Percentiles rank a stretch among this genome's conserved stretches.
Evolutionary conservation across 2,329 filamentous ascomycete genomes (phyloP).

Genomic region (Stachybotrys elegans): DNA sequence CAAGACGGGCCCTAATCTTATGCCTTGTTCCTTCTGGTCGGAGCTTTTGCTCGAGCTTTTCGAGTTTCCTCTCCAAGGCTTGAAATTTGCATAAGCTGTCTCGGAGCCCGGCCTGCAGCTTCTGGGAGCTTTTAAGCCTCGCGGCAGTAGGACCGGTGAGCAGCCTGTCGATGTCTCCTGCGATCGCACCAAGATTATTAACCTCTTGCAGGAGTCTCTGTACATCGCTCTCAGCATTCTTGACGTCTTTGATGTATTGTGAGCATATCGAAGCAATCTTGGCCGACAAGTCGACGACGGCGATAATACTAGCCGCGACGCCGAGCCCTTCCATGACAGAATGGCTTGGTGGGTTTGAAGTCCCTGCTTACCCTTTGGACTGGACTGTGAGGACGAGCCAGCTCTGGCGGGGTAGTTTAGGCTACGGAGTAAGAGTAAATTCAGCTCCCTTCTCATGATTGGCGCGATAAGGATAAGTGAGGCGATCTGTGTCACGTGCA

Average conservation of each 20-base stretch:
- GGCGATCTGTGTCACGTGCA: neutral
- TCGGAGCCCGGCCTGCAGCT: neutral
- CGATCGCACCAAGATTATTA: neutral
- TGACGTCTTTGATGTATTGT: neutral
- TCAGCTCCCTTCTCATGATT: neutral
- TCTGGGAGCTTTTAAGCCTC: neutral
- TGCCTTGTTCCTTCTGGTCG: neutral
- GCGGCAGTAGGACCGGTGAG: neutral
- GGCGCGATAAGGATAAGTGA: neutral
- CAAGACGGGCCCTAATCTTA: neutral
- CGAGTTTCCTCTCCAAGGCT: neutral
- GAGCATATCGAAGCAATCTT: conserved; percentile 2
- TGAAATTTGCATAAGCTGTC: conserved; percentile 2
- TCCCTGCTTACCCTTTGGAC: neutral
- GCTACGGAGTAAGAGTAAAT: neutral
- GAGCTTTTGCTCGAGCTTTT: neutral
- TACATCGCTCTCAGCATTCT: neutral
- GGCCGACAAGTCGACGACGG: conserved; percentile 1
- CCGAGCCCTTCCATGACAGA: conserved; percentile 1
- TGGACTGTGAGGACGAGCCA: neutral
- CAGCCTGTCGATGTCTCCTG: neutral
- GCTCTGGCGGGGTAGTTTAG: neutral
- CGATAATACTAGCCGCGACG: conserved; percentile 1
- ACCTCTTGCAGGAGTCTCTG: neutral
- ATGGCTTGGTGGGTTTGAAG: neutral